A percentile compares a stretch with the other conserved stretches of the same genome.
Evolutionary conservation across 2,329 filamentous ascomycete species (phyloP).

Genomic region (Mollisiaceae sp.): DNA sequence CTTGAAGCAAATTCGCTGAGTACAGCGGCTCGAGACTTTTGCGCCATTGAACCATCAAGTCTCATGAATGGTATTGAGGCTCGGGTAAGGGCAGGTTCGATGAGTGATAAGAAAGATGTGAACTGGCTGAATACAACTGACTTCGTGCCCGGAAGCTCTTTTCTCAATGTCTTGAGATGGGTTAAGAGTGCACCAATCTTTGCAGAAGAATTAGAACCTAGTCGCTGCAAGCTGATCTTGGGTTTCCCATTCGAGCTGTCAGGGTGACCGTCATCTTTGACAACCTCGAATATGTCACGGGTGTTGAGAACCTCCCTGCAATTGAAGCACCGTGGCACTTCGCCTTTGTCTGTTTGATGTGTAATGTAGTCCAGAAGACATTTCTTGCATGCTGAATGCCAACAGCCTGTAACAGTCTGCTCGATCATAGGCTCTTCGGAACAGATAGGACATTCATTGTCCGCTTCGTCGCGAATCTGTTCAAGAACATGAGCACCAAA

Average conservation of each 20-base stretch:
- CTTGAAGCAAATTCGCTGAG: constrained; percentile 72
- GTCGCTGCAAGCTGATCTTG: constrained; percentile 64
- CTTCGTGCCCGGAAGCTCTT: constrained; percentile 72
- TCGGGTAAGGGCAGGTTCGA: constrained; percentile 77
- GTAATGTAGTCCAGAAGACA: constrained; percentile 91
- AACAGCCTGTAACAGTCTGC: constrained; percentile 93
- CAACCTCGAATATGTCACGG: constrained; percentile 89
- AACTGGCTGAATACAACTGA: constrained; percentile 97
- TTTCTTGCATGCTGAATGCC: constrained; percentile 95
- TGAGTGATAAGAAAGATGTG: constrained; percentile 91
- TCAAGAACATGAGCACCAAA: constrained; percentile 88
- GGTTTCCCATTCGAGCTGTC: constrained; percentile 51
- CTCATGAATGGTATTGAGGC: constrained; percentile 81
- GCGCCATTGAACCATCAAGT: constrained; percentile 88
- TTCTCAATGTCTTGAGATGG: constrained; percentile 73
- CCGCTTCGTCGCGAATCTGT: constrained; percentile 88
- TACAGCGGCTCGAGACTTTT: constrained; percentile 81
- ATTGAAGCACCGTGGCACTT: constrained; percentile 83
- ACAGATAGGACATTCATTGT: constrained; percentile 92
- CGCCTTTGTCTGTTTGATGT: constrained; percentile 78
- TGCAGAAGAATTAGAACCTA: constrained; percentile 75
- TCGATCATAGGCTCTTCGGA: constrained; percentile 95
- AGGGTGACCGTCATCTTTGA: constrained; percentile 72
- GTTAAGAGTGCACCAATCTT: constrained; percentile 83
- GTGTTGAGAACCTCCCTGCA: constrained; percentile 83